These are phyloP conservation scores for Euptelea pleiosperma DNA, from an alignment of 164 flowering plant genomes.

Conservation along the genomic window DNA sequence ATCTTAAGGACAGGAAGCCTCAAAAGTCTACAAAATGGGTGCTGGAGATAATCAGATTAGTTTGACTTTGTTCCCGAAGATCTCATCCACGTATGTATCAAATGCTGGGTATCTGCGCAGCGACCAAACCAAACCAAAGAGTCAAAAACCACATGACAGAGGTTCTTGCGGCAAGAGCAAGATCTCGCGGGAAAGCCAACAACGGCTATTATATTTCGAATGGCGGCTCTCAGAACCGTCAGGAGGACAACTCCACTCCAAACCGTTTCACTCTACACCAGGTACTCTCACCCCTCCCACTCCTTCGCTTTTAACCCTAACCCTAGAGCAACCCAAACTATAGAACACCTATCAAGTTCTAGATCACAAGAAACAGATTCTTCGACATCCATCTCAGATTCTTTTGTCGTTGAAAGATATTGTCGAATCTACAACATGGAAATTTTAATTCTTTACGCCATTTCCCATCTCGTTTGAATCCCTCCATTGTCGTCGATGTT, in stretches of 20 bases:
- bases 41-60: too few species aligned
- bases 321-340: slow-evolving; percentile 12
- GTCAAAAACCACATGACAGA: too few species aligned
- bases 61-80: too few species aligned
- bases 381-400: slow-evolving; percentile 23
- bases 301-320: slow-evolving; percentile 14
- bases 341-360: not conserved
- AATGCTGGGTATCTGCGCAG: too few species aligned
- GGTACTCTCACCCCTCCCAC: slow-evolving; percentile 6
- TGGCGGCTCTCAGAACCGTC: slow-evolving; percentile 6
- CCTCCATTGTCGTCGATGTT: slow-evolving; percentile 43
- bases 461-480: slow-evolving; percentile 27
- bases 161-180: too few species aligned
- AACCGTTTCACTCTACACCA: not conserved
- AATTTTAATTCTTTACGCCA: slow-evolving; percentile 22
- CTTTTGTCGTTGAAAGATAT: slow-evolving; percentile 44
- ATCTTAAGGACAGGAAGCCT: too few species aligned
- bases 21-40: too few species aligned
- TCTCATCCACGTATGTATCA: too few species aligned
- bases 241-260: not conserved
- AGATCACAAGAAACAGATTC: not conserved
- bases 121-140: too few species aligned
- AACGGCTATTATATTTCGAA: not conserved
- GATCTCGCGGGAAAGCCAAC: too few species aligned
- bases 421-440: slow-evolving; percentile 38